A percentile compares a stretch with the other conserved stretches of the same genome.
These are phyloP conservation scores for Rhizoclosmatium globosum DNA, from an alignment of 192 early-diverging fungal species.

Conservation along the genomic window DNA sequence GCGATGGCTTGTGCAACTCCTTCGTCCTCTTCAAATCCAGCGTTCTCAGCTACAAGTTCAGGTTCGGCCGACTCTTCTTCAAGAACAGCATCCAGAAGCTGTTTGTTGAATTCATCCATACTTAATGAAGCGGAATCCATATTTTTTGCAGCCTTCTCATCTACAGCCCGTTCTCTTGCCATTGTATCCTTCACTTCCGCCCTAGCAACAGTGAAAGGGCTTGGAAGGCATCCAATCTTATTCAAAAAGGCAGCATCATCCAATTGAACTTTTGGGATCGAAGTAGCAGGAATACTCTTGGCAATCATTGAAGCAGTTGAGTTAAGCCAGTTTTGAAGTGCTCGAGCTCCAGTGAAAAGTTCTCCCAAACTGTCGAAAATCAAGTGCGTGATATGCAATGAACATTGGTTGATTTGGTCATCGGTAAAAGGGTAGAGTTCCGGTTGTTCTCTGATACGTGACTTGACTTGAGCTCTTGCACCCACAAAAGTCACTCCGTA, in stretches of 20 bases:
- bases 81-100: constrained; percentile 10
- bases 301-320: constrained; percentile 84
- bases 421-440: constrained; percentile 68
- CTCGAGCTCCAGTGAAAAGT: constrained; percentile 86
- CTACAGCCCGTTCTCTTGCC: background rate
- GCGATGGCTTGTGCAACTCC: constrained; percentile 3
- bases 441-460: constrained; percentile 76
- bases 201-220: constrained; percentile 39
- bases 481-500: constrained; percentile 98
- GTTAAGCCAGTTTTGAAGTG: constrained; percentile 95
- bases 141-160: constrained; percentile 17
- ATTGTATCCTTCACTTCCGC: constrained; percentile 1
- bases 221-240: constrained; percentile 49
- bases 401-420: constrained; percentile 67
- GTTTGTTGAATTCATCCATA: constrained; percentile 7
- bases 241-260: constrained; percentile 46
- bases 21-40: background rate
- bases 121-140: background rate
- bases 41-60: constrained; percentile 5
- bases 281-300: constrained; percentile 70
- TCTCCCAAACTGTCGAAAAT: constrained; percentile 89
- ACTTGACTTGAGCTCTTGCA: constrained; percentile 85
- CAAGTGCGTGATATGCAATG: constrained; percentile 78
- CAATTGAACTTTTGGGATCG: constrained; percentile 52
- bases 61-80: constrained; percentile 31